Conservation (phyloP, 345 rosid genomes). For the Eucalyptus tenuipes region DNA sequence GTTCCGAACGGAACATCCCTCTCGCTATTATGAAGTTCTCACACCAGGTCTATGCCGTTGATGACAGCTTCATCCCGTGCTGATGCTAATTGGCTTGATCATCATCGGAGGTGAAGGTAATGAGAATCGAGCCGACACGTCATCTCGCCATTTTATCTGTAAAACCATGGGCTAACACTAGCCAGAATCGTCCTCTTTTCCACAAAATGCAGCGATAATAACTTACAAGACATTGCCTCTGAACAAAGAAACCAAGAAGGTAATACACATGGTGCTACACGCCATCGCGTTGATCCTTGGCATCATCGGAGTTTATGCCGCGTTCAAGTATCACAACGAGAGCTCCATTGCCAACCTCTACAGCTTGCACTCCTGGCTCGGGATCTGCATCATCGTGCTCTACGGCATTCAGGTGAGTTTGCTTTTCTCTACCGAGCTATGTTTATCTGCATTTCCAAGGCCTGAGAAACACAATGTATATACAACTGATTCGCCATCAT, state of each 20-base stretch:
- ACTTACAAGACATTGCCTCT: conserved; percentile 64
- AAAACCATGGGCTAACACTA: neutral
- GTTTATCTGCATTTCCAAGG: neutral
- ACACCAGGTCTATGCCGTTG: neutral
- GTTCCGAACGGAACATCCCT: neutral
- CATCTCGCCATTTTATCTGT: neutral
- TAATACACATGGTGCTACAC: conserved; percentile 69
- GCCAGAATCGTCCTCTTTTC: neutral
- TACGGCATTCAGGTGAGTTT: conserved; percentile 75
- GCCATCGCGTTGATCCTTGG: conserved; percentile 80
- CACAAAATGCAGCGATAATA: conserved; percentile 46
- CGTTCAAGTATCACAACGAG: conserved; percentile 88
- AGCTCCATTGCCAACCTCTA: conserved; percentile 69
- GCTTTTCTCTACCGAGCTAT: neutral
- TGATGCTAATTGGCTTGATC: conserved; percentile 83
- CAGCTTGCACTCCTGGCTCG: conserved; percentile 97
- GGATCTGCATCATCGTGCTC: conserved; percentile 59
- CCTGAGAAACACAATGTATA: neutral
- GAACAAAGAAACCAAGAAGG: conserved; percentile 66
- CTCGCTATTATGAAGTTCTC: neutral
- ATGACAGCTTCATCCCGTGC: conserved; percentile 75
- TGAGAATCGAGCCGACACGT: neutral
- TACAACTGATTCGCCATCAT: neutral
- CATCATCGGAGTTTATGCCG: conserved; percentile 56
- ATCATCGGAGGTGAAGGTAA: conserved; percentile 97